phyloP scores from a whole-genome alignment of 495 filamentous ascomycete species.

The Xylaria castorea region DNA sequence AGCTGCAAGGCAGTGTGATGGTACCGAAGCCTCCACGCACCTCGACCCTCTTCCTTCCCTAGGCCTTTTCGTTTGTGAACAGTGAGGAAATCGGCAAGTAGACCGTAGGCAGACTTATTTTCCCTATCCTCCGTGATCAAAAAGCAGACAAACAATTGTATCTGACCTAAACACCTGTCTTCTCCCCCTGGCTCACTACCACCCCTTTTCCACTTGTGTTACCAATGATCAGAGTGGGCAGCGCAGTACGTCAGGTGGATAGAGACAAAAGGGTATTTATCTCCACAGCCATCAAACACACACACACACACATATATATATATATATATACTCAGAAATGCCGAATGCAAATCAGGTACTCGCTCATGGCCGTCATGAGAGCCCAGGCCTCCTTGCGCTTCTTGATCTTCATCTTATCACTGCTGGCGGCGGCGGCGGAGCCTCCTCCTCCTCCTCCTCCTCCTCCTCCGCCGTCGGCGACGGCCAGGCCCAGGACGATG shows the following conservation, averaged over 20 bases:
- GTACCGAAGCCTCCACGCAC: neutral
- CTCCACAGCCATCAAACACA: neutral
- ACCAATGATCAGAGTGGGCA: neutral
- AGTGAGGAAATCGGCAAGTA: neutral
- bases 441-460: constrained; percentile 5
- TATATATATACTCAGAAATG: constrained; percentile 64
- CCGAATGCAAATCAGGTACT: constrained; percentile 59
- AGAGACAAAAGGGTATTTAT: neutral
- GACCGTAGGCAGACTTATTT: neutral
- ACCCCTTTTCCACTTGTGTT: neutral
- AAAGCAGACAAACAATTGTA: neutral
- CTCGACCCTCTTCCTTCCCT: neutral
- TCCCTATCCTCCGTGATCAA: neutral
- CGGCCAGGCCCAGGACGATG: constrained; percentile 64
- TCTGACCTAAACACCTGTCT: neutral
- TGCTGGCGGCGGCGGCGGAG: no score
- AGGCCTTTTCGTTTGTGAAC: neutral
- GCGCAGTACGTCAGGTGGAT: neutral
- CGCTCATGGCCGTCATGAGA: constrained; percentile 67
- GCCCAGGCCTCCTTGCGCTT: constrained; percentile 83
- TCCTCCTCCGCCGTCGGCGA: neutral
- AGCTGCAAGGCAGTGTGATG: neutral
- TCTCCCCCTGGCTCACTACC: neutral
- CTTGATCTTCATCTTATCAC: constrained; percentile 64
- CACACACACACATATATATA: neutral